Evolutionary conservation across 306 rosid species (phyloP).

Genomic region (Dalbergia oliveri): DNA sequence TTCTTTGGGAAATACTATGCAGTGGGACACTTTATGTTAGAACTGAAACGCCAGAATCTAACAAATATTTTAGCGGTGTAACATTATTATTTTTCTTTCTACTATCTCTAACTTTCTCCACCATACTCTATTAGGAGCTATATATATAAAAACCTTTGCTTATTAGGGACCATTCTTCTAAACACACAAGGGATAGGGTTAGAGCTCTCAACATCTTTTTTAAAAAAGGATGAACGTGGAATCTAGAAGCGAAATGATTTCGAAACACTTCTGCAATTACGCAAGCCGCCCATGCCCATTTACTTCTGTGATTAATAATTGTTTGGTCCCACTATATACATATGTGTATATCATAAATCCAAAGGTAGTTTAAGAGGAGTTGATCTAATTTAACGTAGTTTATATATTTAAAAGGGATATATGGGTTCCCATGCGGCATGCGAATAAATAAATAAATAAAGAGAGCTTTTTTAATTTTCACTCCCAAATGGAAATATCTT

Average conservation of each 20-base stretch:
- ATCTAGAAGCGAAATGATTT: not conserved
- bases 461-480: not conserved
- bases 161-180: too few relatives aligned
- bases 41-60: too few relatives aligned
- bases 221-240: not conserved
- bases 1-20: too few relatives aligned
- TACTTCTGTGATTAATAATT: not conserved
- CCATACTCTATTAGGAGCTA: too few relatives aligned
- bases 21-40: too few relatives aligned
- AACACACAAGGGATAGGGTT: not conserved
- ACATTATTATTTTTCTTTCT: too few relatives aligned
- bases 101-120: too few relatives aligned
- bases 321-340: slow-evolving; percentile 1
- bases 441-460: not conserved
- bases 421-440: not conserved
- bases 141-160: too few relatives aligned
- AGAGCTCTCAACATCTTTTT: not conserved
- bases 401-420: slow-evolving; percentile 6
- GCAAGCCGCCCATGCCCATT: slow-evolving; percentile 1
- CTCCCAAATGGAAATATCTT: slow-evolving; percentile 1
- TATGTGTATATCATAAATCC: not conserved
- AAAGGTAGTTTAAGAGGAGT: slow-evolving; percentile 38
- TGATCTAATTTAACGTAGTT: slow-evolving; percentile 19
- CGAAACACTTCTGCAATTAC: slow-evolving; percentile 16
- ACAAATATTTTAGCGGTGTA: too few relatives aligned